Conservation (phyloP, 495 filamentous ascomycete genomes). For the Jackrogersella minutella region DNA sequence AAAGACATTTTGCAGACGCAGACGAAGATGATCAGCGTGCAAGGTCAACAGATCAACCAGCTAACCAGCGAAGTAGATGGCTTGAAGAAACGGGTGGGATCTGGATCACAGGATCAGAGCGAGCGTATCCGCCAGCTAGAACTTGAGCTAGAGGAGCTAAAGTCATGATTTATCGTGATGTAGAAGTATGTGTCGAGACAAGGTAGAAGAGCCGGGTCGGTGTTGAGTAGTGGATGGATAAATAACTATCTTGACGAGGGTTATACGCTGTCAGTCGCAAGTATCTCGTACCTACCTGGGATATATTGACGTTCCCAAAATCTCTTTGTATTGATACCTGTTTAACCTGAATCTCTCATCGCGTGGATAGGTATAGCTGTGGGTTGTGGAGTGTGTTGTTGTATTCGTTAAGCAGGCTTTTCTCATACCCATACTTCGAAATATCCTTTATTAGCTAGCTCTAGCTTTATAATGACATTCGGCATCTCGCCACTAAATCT, state of each 20-base stretch:
- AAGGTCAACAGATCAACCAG: constrained; percentile 66
- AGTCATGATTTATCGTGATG: constrained; percentile 42
- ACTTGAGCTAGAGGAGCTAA: constrained; percentile 67
- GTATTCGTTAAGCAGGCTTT: constrained; percentile 11
- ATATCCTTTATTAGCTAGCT: constrained; percentile 6
- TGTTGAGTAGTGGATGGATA: constrained; percentile 36
- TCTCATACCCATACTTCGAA: background rate
- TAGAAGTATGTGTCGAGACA: constrained; percentile 23
- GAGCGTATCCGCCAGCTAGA: constrained; percentile 75
- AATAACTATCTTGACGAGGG: constrained; percentile 41
- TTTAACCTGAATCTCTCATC: constrained; percentile 7
- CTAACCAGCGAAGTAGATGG: constrained; percentile 74
- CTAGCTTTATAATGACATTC: background rate
- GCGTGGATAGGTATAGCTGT: constrained; percentile 1
- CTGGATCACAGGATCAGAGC: constrained; percentile 66
- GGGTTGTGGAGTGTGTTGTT: constrained; percentile 4
- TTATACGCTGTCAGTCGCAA: constrained; percentile 34
- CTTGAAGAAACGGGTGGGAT: constrained; percentile 70
- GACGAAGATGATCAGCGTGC: constrained; percentile 63
- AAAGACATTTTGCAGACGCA: constrained; percentile 70
- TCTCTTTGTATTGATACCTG: constrained; percentile 27
- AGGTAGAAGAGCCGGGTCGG: constrained; percentile 17
- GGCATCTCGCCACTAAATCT: background rate
- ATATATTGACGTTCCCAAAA: constrained; percentile 18
- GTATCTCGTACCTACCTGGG: constrained; percentile 24